Evolutionary conservation across 257 asterid genomes (phyloP).

Genomic region (Primulina huaijiensis): DNA sequence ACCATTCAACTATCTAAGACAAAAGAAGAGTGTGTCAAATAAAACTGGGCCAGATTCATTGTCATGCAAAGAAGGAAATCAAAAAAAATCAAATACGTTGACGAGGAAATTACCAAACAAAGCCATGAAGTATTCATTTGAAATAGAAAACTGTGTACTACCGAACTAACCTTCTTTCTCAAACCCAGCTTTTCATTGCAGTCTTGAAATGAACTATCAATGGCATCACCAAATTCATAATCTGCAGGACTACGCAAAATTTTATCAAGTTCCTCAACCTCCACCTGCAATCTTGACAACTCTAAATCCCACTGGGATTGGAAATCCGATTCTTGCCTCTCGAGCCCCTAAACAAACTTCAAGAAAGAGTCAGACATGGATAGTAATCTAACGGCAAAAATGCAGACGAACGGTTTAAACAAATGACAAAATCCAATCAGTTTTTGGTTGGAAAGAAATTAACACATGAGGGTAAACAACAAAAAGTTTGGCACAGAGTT

Average conservation of each 20-base stretch:
- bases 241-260: conserved; percentile 34
- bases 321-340: conserved; percentile 46
- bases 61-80: neutral
- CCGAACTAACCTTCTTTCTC: conserved; percentile 50
- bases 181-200: conserved; percentile 43
- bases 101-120: neutral
- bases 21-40: too few relatives aligned
- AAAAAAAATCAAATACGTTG: neutral
- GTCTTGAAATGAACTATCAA: conserved; percentile 33
- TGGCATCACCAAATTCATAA: conserved; percentile 20
- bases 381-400: conserved; percentile 14
- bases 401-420: neutral
- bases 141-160: conserved; percentile 6
- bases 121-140: conserved; percentile 3
- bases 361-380: conserved; percentile 25
- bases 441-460: neutral
- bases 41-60: neutral
- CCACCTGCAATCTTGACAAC: conserved; percentile 46
- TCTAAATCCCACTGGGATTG: conserved; percentile 34
- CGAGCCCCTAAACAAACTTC: conserved; percentile 47
- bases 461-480: neutral
- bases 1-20: conserved; percentile 3
- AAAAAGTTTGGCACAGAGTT: neutral
- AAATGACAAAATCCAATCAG: neutral
- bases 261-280: conserved; percentile 54